A percentile compares a stretch with the other conserved stretches of the same genome.
Evolutionary conservation across 768 basidiomycete species (phyloP).

Genomic region (Dioszegia crocea): DNA sequence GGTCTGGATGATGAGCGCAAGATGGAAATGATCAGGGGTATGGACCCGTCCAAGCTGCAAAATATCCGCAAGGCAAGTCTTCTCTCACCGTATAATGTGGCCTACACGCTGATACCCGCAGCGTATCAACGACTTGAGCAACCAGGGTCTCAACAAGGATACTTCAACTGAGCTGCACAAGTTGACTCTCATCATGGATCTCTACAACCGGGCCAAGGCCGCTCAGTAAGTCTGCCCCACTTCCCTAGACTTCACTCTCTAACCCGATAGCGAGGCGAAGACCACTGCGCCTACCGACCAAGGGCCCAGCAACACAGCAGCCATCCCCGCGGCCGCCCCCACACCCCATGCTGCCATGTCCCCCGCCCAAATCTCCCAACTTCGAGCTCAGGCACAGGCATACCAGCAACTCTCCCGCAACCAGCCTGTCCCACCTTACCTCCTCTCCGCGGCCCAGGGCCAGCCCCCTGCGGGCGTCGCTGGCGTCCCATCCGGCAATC

Average conservation of each 20-base stretch:
- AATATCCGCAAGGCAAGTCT: slow-evolving; percentile 27
- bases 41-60: slow-evolving; percentile 14
- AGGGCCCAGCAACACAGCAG: not conserved
- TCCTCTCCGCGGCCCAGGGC: slow-evolving; percentile 45
- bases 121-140: slow-evolving; percentile 29
- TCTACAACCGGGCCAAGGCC: slow-evolving; percentile 27
- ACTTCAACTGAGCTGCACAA: slow-evolving; percentile 26
- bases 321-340: not conserved
- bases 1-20: slow-evolving; percentile 16
- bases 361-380: slow-evolving; percentile 47
- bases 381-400: slow-evolving; percentile 47
- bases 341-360: slow-evolving; percentile 40
- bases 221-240: slow-evolving; percentile 20
- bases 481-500: slow-evolving; percentile 16
- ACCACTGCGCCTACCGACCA: not conserved
- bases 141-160: slow-evolving; percentile 33
- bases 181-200: slow-evolving; percentile 30
- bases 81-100: not conserved
- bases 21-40: slow-evolving; percentile 18
- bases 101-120: slow-evolving; percentile 2
- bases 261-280: slow-evolving; percentile 2
- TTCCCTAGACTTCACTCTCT: not conserved
- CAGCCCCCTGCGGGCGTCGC: slow-evolving; percentile 29
- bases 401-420: slow-evolving; percentile 44
- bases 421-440: slow-evolving; percentile 44